Evolutionary conservation across 2,329 filamentous ascomycete genomes (phyloP), one percentile per base, ranked within the genome.

Genomic region (Cladorrhinum sp.): DNA sequence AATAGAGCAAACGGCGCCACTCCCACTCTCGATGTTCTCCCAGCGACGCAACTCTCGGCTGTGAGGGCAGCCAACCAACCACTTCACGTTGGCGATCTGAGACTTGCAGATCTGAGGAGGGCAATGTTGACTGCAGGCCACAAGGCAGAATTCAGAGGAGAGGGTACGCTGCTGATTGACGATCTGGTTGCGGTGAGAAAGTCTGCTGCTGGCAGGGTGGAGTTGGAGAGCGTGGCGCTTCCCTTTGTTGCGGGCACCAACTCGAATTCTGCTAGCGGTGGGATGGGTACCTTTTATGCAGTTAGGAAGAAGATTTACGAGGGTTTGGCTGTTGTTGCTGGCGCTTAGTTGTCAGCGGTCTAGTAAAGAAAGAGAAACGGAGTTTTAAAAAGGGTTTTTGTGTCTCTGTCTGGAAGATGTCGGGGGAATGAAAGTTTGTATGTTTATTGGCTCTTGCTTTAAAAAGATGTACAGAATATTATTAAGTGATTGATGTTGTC

Each of bases 261-360:
- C 12, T 38, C 32, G 10, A 41, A 45, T 10, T 13, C 8, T 16
- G 41, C 41, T 2, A 45, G n/a, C n/a, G 60, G 62, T 2, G 63
- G 60, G 27, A 55, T 59, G 54, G 63, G 53, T 41, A 65, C 90
- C 36, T 96, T 97, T 71, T 91, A 92, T 70, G 90, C 90, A 56
- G 93, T 98, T 9, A 91, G 91, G 77, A 87, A 81, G 75, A 92
- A 91, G 75, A 96, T 99, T 65, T 99, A 99, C 73, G 91, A 96
- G 67, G 93, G 92, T 8, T 76, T 99, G 72, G 95, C 95, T 32
- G 91, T 98, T 62, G 93, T 99, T 66, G 89, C 89, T 16, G 91
- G 90, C 50, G 84, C 82, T 53, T 91, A 73, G 75, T 8, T 13
- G 36, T 13, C 10, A n/a, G 29, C 7, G 29, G 7, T 32, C 13